Percentiles rank a stretch among this genome's conserved stretches.
Conservation (phyloP, 1,284 basidiomycete genomes). For the Takashimella koratensis region DNA sequence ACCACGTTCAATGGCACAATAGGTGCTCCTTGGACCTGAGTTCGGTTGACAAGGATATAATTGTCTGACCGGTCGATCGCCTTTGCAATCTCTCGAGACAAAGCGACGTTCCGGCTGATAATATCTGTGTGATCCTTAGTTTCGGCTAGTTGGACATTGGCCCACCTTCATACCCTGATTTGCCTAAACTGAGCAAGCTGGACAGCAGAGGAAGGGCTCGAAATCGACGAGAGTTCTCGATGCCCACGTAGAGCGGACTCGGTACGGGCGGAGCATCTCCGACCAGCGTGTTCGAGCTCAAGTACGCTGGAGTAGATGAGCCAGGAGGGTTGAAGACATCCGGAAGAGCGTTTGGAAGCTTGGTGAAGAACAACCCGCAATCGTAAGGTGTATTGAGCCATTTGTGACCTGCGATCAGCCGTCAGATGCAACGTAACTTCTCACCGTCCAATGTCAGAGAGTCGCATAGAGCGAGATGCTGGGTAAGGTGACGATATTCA, state of each 20-base stretch:
- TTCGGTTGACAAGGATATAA: constrained; percentile 48
- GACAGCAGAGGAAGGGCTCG: constrained; percentile 54
- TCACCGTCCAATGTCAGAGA: constrained; percentile 53
- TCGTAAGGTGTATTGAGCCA: constrained; percentile 55
- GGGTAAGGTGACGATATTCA: constrained; percentile 40
- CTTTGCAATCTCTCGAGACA: constrained; percentile 45
- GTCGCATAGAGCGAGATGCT: constrained; percentile 51
- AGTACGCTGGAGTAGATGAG: constrained; percentile 49
- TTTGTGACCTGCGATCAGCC: constrained; percentile 45
- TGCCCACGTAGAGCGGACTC: constrained; percentile 48
- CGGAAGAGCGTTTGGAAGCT: constrained; percentile 32
- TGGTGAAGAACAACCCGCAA: constrained; percentile 53
- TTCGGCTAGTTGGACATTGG: constrained; percentile 3
- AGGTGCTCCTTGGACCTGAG: constrained; percentile 9
- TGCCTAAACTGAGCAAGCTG: constrained; percentile 50
- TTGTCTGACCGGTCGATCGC: constrained; percentile 36
- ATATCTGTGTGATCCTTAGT: constrained; percentile 37
- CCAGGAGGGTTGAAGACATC: constrained; percentile 50
- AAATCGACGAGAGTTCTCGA: constrained; percentile 55
- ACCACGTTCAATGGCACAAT: constrained; percentile 52
- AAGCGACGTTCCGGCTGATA: constrained; percentile 49
- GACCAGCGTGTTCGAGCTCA: constrained; percentile 24
- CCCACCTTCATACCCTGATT: constrained; percentile 48
- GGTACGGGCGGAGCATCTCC: constrained; percentile 28
- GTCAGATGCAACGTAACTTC: constrained; percentile 8